These are phyloP conservation scores for Fusarium foetens DNA, from an alignment of 2,329 filamentous ascomycete species.

Conservation along the genomic window DNA sequence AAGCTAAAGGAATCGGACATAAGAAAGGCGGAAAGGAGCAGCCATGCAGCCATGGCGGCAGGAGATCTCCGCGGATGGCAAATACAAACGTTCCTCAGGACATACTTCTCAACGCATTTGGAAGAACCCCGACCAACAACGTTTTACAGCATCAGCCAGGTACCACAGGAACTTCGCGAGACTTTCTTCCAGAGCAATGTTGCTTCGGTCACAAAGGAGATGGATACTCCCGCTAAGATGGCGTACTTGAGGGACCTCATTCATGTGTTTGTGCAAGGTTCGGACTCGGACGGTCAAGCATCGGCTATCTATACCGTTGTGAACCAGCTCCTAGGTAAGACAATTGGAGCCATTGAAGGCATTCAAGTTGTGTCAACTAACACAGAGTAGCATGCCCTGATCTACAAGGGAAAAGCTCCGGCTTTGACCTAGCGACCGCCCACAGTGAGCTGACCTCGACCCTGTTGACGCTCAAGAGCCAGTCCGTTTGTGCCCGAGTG, in stretches of 20 bases:
- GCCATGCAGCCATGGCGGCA: conserved; percentile 47
- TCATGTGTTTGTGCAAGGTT: conserved; percentile 44
- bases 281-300: conserved; percentile 53
- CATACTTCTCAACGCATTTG: conserved; percentile 49
- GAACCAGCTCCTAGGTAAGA: conserved; percentile 53
- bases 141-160: conserved; percentile 46
- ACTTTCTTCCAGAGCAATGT: conserved; percentile 49
- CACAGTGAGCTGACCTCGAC: conserved; percentile 55
- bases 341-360: neutral
- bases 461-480: conserved; percentile 45
- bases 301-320: conserved; percentile 58
- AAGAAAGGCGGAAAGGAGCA: conserved; percentile 51
- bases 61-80: conserved; percentile 58
- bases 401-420: conserved; percentile 40
- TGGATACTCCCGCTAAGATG: conserved; percentile 49
- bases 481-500: conserved; percentile 51
- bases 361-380: conserved; percentile 9
- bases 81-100: conserved; percentile 56
- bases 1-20: conserved; percentile 47
- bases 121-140: conserved; percentile 48
- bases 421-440: conserved; percentile 53
- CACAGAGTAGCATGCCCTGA: conserved; percentile 46
- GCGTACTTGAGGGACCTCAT: conserved; percentile 54
- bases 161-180: conserved; percentile 46
- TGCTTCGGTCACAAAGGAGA: conserved; percentile 46